These are phyloP conservation scores for Phaseolus lunatus DNA, from an alignment of 306 rosid species.

Conservation along the genomic window DNA sequence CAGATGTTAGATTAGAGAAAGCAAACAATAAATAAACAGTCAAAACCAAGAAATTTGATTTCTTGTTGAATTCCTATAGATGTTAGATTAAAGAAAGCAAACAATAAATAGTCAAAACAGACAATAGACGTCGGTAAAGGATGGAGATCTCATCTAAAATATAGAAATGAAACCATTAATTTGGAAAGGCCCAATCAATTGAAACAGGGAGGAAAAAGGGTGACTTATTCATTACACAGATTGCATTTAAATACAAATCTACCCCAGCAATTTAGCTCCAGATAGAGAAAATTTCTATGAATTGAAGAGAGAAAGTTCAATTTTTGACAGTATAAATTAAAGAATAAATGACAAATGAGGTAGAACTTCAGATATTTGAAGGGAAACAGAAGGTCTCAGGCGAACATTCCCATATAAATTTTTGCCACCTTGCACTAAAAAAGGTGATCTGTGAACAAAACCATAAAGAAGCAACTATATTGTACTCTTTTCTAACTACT, in stretches of 20 bases:
- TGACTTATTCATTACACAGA: neutral
- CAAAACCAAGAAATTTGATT: slow-evolving; percentile 77
- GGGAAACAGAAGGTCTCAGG: slow-evolving; percentile 1
- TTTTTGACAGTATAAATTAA: neutral
- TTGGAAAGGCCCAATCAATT: neutral
- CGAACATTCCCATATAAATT: neutral
- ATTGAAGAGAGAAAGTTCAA: neutral
- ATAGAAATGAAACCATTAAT: neutral
- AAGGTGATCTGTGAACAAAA: neutral
- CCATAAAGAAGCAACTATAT: neutral
- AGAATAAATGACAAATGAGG: slow-evolving; percentile 4
- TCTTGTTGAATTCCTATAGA: slow-evolving; percentile 91
- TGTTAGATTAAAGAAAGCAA: slow-evolving; percentile 24
- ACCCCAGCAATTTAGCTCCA: neutral
- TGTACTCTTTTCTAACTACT: neutral
- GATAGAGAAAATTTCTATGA: neutral
- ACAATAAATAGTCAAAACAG: slow-evolving; percentile 26
- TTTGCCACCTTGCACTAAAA: neutral
- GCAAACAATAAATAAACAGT: slow-evolving; percentile 11
- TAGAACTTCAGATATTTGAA: neutral
- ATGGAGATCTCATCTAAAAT: neutral
- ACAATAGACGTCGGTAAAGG: slow-evolving; percentile 6
- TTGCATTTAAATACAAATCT: neutral
- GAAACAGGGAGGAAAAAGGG: neutral
- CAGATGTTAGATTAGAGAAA: slow-evolving; percentile 32